These are phyloP conservation scores for Phytophthora sp. DNA, from an alignment of 352 stramenopile genomes.

Conservation along the genomic window DNA sequence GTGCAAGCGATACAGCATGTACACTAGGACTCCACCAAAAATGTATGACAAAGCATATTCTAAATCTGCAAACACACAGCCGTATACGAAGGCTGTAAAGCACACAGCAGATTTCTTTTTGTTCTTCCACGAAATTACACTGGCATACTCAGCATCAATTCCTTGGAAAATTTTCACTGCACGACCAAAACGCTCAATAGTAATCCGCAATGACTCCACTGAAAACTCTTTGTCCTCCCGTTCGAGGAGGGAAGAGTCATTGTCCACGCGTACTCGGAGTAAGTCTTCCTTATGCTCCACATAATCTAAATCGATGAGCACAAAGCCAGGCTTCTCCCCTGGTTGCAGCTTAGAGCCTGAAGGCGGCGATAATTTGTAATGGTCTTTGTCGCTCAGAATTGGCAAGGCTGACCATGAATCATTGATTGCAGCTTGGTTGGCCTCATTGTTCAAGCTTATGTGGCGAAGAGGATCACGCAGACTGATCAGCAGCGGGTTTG, in stretches of 20 bases:
- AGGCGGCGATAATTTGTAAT: conserved; percentile 51
- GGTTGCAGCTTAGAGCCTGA: conserved; percentile 30
- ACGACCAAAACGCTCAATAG: conserved; percentile 75
- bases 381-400: conserved; percentile 46
- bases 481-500: conserved; percentile 51
- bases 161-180: conserved; percentile 75
- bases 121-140: conserved; percentile 89
- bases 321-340: conserved; percentile 62
- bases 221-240: conserved; percentile 83
- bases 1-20: conserved; percentile 83
- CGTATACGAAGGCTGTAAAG: conserved; percentile 63
- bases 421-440: conserved; percentile 41
- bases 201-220: conserved; percentile 76
- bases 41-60: conserved; percentile 80
- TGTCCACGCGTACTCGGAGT: conserved; percentile 58
- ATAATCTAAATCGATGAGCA: conserved; percentile 66
- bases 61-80: conserved; percentile 74
- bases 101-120: conserved; percentile 76
- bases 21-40: conserved; percentile 62
- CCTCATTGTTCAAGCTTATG: conserved; percentile 52
- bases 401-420: conserved; percentile 38
- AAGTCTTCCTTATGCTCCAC: conserved; percentile 78
- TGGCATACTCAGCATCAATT: conserved; percentile 75
- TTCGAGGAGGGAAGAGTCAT: conserved; percentile 58
- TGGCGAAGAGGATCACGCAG: conserved; percentile 51